Base-by-base conservation (phyloP, 1,139 yeast genomes). In the Suhomyces coccinellae region DNA sequence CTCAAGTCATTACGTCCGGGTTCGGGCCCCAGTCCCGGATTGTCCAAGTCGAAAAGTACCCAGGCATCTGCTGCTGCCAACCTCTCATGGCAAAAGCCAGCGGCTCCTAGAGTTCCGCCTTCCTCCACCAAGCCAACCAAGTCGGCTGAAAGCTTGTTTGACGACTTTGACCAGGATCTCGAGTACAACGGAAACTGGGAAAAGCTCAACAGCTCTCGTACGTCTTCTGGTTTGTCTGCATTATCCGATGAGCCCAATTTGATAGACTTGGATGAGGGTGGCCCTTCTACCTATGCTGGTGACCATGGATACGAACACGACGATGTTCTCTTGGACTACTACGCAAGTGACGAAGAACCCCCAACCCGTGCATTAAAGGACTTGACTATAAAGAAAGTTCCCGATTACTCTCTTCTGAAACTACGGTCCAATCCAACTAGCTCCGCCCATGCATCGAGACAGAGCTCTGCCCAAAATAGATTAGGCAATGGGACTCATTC, bases 131-230 rank as follows among this genome's bases (percentile, higher is more conserved):
- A 53, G 38, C 55, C 61, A 3, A 52, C 52, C 14, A 50, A 51
- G 31, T 54, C 53, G 28, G 52, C 50, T 16, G 61, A 56, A 22
- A 62, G 62, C 20, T 50, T 65, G 28, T 76, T 77, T 51, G 67
- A 65, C 36, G 82, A 75, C 51, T 78, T 78, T 48, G 82, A 78
- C 54, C 77, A 76, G 44, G 71, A 68, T 40, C 55, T 42, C n/a
- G 50, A 49, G 33, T 35, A 35, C 41, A 55, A 52, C 39, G 30
- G 47, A 24, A 60, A 62, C 37, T 69, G 74, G 72, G 73, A 65
- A 34, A 61, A 55, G 36, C 52, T 65, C 22, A 38, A 41, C 33
- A 48, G 48, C 26, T 47, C 50, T 10, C 33, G 50, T 5, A 45
- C 50, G 3, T 47, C 48, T 8, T 42, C 46, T 11, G 48, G 48